These are phyloP conservation scores for Pythium insidiosum DNA, from an alignment of 352 stramenopile species.

Conservation along the genomic window DNA sequence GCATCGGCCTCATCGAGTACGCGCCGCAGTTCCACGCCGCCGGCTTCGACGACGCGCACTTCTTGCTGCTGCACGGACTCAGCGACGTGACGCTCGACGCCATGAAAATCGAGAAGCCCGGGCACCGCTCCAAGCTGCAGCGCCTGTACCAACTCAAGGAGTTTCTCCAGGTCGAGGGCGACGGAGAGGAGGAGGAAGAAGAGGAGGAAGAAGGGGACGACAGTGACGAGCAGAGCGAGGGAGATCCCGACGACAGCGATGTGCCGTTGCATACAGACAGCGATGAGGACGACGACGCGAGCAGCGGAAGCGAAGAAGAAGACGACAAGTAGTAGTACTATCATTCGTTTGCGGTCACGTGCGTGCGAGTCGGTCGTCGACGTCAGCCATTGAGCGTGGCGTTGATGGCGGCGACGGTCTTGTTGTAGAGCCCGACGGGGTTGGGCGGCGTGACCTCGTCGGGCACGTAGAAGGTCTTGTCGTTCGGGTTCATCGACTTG, in stretches of 20 bases:
- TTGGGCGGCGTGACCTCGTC: slow-evolving; percentile 80
- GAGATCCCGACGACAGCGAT: slow-evolving; percentile 14
- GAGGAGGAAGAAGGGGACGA: slow-evolving; percentile 8
- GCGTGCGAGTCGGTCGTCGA: background rate
- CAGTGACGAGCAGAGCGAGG: slow-evolving; percentile 14
- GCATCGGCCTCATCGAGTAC: slow-evolving; percentile 68
- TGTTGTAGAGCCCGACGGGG: slow-evolving; percentile 68
- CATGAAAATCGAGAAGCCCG: slow-evolving; percentile 59
- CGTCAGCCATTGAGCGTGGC: slow-evolving; percentile 28
- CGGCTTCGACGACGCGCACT: slow-evolving; percentile 61
- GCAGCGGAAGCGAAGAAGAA: slow-evolving; percentile 6
- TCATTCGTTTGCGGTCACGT: background rate
- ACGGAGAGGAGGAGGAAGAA: slow-evolving; percentile 18
- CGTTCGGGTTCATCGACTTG: slow-evolving; percentile 65
- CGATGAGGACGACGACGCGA: slow-evolving; percentile 16
- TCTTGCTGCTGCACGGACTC: slow-evolving; percentile 40
- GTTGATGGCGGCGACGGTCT: slow-evolving; percentile 57
- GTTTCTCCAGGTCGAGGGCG: slow-evolving; percentile 21
- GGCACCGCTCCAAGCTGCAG: slow-evolving; percentile 60
- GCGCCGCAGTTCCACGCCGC: slow-evolving; percentile 29
- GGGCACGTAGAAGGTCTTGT: slow-evolving; percentile 78
- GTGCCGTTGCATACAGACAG: slow-evolving; percentile 5
- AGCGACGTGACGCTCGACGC: slow-evolving; percentile 37
- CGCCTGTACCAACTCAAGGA: slow-evolving; percentile 56
- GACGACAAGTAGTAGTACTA: slow-evolving; percentile 1